Percentiles rank a stretch among this genome's conserved stretches.
Conservation (phyloP, 2,329 filamentous ascomycete genomes). For the Colletotrichum sansevieriae region DNA sequence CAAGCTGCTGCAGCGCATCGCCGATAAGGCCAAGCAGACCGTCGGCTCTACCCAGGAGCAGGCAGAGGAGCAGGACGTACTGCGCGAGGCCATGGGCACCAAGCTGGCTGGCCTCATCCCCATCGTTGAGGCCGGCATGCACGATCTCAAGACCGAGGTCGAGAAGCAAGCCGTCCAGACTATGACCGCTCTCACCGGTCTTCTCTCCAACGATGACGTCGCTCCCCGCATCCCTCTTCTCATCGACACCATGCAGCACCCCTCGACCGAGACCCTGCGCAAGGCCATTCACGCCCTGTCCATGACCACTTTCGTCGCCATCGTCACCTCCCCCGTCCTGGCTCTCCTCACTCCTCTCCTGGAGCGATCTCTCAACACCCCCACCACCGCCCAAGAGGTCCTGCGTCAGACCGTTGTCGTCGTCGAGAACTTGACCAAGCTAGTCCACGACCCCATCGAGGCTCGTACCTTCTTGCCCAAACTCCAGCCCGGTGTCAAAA, state of each 20-base stretch:
- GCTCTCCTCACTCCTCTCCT: constrained; percentile 94
- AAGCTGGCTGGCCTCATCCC: constrained; percentile 90
- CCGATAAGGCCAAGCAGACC: constrained; percentile 90
- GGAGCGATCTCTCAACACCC: constrained; percentile 93
- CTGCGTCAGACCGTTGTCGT: constrained; percentile 96
- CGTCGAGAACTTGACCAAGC: constrained; percentile 96
- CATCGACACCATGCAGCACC: constrained; percentile 95
- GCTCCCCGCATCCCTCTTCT: constrained; percentile 91
- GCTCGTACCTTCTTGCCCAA: constrained; percentile 95
- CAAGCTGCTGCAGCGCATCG: constrained; percentile 90
- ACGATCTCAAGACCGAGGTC: constrained; percentile 92
- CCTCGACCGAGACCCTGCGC: constrained; percentile 87
- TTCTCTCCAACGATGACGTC: constrained; percentile 97
- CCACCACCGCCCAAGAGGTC: constrained; percentile 91
- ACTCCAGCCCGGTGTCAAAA: constrained; percentile 92
- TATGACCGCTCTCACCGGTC: constrained; percentile 89
- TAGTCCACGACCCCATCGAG: constrained; percentile 95
- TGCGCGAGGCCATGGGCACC: constrained; percentile 91
- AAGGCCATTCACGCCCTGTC: constrained; percentile 98
- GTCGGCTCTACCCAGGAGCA: constrained; percentile 84
- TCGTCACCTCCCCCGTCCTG: constrained; percentile 95
- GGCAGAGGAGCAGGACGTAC: constrained; percentile 87
- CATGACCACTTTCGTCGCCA: constrained; percentile 97
- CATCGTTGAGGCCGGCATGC: constrained; percentile 92
- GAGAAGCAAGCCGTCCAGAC: constrained; percentile 91